These are phyloP conservation scores for Celoporthe dispersa DNA, from an alignment of 2,329 filamentous ascomycete species.

Conservation along the genomic window DNA sequence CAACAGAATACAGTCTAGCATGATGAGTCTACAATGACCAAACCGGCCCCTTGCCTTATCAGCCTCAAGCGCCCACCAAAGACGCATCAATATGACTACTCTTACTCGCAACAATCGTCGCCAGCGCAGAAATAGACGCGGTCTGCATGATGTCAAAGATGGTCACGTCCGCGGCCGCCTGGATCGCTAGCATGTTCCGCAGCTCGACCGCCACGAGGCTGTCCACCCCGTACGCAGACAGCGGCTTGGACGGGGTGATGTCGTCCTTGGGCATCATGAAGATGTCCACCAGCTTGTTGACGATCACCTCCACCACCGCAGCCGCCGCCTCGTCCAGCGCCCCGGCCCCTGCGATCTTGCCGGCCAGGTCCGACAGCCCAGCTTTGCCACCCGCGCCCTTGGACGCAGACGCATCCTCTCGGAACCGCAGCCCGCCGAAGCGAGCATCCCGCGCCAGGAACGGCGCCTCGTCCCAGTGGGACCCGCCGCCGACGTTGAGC, in stretches of 20 bases:
- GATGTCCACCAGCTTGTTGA: constrained; percentile 34
- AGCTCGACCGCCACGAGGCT: constrained; percentile 40
- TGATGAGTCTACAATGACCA: not conserved
- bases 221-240: constrained; percentile 38
- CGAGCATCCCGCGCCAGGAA: constrained; percentile 24
- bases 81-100: constrained; percentile 15
- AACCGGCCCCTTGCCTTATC: not conserved
- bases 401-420: constrained; percentile 23
- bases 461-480: constrained; percentile 27
- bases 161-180: constrained; percentile 19
- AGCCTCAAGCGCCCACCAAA: not conserved
- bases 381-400: not conserved
- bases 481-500: constrained; percentile 22
- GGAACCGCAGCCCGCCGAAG: constrained; percentile 22
- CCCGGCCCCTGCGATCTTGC: constrained; percentile 24
- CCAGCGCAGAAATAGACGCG: constrained; percentile 1
- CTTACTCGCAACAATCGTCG: constrained; percentile 10
- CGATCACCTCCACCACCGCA: constrained; percentile 31
- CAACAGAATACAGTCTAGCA: not conserved
- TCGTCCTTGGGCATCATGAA: constrained; percentile 35
- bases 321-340: constrained; percentile 30
- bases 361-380: constrained; percentile 15
- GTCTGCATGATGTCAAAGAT: constrained; percentile 24
- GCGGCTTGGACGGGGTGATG: constrained; percentile 33
- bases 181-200: constrained; percentile 31